Evolutionary conservation across 352 stramenopile species (phyloP).

Genomic region (Halophytophthora polymorphica): DNA sequence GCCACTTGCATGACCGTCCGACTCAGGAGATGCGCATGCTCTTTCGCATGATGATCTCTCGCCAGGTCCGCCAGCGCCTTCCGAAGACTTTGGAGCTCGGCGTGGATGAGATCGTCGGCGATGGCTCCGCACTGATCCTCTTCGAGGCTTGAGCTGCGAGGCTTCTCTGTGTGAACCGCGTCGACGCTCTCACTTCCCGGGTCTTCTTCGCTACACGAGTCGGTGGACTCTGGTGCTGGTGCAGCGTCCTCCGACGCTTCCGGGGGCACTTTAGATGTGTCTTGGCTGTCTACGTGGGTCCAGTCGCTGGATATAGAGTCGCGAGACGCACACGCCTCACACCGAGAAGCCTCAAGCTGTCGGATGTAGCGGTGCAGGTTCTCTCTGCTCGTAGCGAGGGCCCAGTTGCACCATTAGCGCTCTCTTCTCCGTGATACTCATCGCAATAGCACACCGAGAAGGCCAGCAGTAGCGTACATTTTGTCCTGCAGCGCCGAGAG

Average conservation of each 20-base stretch:
- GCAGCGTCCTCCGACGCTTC: background rate
- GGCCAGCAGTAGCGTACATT: slow-evolving; percentile 27
- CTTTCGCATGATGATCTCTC: slow-evolving; percentile 28
- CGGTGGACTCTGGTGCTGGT: no score
- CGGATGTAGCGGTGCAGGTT: slow-evolving; percentile 56
- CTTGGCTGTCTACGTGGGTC: background rate
- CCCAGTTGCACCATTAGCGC: no score
- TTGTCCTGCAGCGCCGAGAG: slow-evolving; percentile 50
- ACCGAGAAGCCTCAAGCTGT: slow-evolving; percentile 32
- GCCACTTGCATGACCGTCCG: slow-evolving; percentile 20
- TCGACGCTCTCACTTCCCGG: background rate
- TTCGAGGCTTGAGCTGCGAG: background rate
- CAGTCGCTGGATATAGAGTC: background rate
- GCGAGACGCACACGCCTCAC: slow-evolving; percentile 7
- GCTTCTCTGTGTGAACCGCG: slow-evolving; percentile 1
- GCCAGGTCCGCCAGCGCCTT: slow-evolving; percentile 38
- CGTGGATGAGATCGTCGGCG: slow-evolving; percentile 40
- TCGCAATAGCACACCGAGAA: background rate
- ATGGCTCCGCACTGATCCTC: slow-evolving; percentile 9
- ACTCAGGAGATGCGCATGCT: slow-evolving; percentile 23
- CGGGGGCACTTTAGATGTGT: background rate
- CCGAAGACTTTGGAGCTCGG: slow-evolving; percentile 46
- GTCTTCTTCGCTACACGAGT: no score
- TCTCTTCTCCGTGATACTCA: background rate
- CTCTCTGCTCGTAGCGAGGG: slow-evolving; percentile 16